Evolutionary conservation across 2,329 filamentous ascomycete species (phyloP).

Genomic region (Colletotrichum somersetense): DNA sequence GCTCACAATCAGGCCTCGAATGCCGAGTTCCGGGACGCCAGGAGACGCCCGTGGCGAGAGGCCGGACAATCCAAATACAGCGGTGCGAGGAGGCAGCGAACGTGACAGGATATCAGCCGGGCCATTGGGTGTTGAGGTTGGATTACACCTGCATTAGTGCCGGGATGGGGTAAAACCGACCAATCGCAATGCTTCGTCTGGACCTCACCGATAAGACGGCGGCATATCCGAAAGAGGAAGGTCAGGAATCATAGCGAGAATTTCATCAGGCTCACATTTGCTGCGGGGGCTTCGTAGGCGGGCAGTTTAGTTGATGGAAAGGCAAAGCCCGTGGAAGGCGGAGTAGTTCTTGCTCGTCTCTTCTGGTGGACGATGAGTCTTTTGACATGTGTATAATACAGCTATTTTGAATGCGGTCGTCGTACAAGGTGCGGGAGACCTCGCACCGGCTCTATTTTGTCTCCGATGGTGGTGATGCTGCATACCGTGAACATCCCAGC

Average conservation of each 20-base stretch:
- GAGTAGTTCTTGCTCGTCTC: not conserved
- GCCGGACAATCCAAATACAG: not conserved
- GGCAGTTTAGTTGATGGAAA: not conserved
- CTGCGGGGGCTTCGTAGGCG: not conserved
- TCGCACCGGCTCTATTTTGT: not conserved
- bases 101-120: constrained; percentile 14
- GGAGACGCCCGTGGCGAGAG: not conserved
- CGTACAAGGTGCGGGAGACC: not conserved
- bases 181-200: constrained; percentile 21
- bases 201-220: constrained; percentile 32
- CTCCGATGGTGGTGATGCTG: not conserved
- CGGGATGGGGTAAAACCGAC: not conserved
- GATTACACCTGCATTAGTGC: constrained; percentile 39
- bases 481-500: not conserved
- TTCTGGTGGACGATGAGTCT: not conserved
- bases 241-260: not conserved
- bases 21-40: constrained; percentile 19
- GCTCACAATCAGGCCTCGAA: constrained; percentile 3
- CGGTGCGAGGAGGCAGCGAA: not conserved
- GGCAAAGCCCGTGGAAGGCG: not conserved
- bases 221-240: constrained; percentile 32
- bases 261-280: not conserved
- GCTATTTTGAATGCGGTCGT: not conserved
- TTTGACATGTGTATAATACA: constrained; percentile 13
- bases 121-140: constrained; percentile 7